Base-by-base conservation (phyloP, 2,329 filamentous ascomycete species). In the Verticillium zaregamsianum region DNA sequence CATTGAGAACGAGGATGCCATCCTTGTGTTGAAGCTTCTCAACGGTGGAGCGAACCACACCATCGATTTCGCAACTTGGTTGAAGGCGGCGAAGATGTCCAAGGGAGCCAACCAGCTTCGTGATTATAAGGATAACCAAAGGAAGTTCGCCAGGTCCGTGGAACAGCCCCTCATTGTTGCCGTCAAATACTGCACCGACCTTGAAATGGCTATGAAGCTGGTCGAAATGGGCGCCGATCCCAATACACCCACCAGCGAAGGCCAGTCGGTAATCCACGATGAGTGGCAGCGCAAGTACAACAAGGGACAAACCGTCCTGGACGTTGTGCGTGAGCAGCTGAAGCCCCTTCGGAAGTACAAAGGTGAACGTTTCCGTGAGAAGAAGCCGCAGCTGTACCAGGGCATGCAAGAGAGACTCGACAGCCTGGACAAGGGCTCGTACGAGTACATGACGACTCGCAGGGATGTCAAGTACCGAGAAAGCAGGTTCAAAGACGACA, bases 101-200 rank as follows among this genome's bases (percentile, higher is more conserved):
- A 72, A 78, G 1, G 76, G 73, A 52, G 67, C 79, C 25, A 69
- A 71, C 23, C 66, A 68, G 2, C 69, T 79, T 3, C 66, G 77
- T 23, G 74, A 68, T 17, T 70, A 80, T 1, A 82, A 89, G 25
- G 58, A 72, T 0, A 87, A 86, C 60, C 73, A 81, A 61, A 72
- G 73, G 1, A 66, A 67, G 0, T 91, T 87, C 70, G 71, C 78
- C 3, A 63, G 72, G 6, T 70, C 67, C 1, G 69, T 83, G 12
- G 78, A 84, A 60, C 91, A 94, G 68, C 91, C 92, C 0, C 75
- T 95, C 15, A 78, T 92, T 11, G 62, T 80, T 3, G 91, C 92
- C 15, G 81, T 75, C 69, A 85, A 67, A 62, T 67, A 68, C 40
- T 87, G 68, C 73, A 76, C n/a, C 2, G 67, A 73, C 17, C 76